phyloP scores from a whole-genome alignment of 306 rosid genomes.

The Corylus avellana region DNA sequence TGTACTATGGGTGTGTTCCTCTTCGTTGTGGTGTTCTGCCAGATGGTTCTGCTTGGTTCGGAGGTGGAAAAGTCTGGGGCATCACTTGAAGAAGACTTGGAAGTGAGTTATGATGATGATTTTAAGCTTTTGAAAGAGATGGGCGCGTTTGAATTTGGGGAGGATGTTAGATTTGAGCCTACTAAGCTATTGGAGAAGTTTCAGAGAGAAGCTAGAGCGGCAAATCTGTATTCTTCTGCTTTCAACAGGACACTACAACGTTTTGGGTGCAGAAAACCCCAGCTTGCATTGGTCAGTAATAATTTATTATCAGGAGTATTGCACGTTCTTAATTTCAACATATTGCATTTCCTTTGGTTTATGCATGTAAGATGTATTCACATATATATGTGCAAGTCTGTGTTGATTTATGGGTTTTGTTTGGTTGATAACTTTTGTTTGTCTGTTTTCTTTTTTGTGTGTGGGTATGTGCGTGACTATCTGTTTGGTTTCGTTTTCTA shows the following conservation, averaged over 20 bases:
- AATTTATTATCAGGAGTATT: conserved; percentile 8
- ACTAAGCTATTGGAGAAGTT: conserved; percentile 67
- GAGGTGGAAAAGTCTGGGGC: conserved; percentile 54
- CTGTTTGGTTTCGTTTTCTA: conserved; percentile 19
- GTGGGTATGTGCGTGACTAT: neutral
- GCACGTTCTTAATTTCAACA: neutral
- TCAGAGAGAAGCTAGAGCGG: conserved; percentile 40
- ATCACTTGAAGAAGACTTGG: conserved; percentile 42
- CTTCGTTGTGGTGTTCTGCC: conserved; percentile 73
- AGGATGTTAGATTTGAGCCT: conserved; percentile 64
- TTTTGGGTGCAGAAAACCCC: conserved; percentile 81
- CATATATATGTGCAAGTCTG: no score
- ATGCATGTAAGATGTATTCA: no score
- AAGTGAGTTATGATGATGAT: conserved; percentile 46
- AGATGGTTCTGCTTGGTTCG: conserved; percentile 85
- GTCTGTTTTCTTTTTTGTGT: neutral
- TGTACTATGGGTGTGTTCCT: conserved; percentile 81
- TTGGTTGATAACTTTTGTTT: conserved; percentile 3
- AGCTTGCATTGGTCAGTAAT: conserved; percentile 78
- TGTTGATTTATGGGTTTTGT: neutral
- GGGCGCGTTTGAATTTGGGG: conserved; percentile 69
- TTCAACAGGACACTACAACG: conserved; percentile 45
- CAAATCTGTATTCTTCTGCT: conserved; percentile 31
- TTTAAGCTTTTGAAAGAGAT: conserved; percentile 43
- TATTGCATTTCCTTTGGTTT: conserved; percentile 9